Conservation (phyloP, 257 asterid genomes). For the Rauvolfia tetraphylla region DNA sequence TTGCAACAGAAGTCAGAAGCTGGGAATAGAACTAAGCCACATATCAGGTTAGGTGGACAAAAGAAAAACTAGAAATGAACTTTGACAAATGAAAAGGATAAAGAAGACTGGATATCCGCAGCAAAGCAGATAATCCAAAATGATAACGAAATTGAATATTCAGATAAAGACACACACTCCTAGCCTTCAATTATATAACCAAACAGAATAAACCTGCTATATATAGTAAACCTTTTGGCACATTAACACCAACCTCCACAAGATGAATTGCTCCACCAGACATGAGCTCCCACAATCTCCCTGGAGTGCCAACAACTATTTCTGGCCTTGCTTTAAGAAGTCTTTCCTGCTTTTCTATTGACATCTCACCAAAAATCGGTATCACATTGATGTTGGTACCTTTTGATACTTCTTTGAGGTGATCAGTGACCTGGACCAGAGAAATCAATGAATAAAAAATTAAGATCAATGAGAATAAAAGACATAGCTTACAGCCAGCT, state of each 20-base stretch:
- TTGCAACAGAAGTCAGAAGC: not conserved
- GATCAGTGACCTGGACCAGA: conserved; percentile 72
- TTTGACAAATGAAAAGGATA: not conserved
- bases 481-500: not conserved
- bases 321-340: conserved; percentile 83
- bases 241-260: conserved; percentile 61
- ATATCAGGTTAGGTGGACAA: not conserved
- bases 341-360: conserved; percentile 90
- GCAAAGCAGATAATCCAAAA: not conserved
- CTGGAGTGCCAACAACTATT: conserved; percentile 98
- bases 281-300: conserved; percentile 97
- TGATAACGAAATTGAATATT: not conserved
- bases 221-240: conserved; percentile 10
- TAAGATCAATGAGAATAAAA: not conserved
- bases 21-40: not conserved
- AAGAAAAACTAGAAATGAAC: not conserved
- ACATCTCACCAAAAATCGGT: conserved; percentile 94
- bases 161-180: not conserved
- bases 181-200: not conserved
- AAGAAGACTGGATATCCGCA: not conserved
- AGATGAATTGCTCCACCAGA: conserved; percentile 83
- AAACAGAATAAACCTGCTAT: not conserved
- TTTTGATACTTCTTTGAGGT: conserved; percentile 65
- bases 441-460: not conserved
- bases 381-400: conserved; percentile 65